phyloP scores from a whole-genome alignment of 495 filamentous ascomycete species.

The Chaetomium tenue region DNA sequence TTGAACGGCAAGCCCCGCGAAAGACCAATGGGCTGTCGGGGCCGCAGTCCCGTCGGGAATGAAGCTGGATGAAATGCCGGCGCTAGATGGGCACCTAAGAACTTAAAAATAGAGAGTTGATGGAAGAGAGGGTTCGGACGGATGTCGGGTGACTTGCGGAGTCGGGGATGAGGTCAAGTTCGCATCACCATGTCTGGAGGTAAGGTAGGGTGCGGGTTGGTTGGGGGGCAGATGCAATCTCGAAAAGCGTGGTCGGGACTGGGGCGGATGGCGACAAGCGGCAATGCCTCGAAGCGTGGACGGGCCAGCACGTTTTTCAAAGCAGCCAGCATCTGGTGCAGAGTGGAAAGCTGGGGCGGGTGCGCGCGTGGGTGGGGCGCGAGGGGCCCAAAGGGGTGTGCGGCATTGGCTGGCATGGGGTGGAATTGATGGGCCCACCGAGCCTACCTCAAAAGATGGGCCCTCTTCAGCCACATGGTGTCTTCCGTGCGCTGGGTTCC shows the following conservation, averaged over 20 bases:
- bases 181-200: constrained; percentile 9
- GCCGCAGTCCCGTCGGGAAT: background rate
- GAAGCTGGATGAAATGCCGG: background rate
- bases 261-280: constrained; percentile 18
- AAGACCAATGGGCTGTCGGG: background rate
- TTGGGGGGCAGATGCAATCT: constrained; percentile 23
- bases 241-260: constrained; percentile 13
- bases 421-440: constrained; percentile 10
- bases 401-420: constrained; percentile 19
- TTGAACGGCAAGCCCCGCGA: constrained; percentile 15
- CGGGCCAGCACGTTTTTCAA: constrained; percentile 43
- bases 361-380: constrained; percentile 15
- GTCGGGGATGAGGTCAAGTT: constrained; percentile 5
- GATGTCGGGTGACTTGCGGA: constrained; percentile 10
- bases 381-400: constrained; percentile 1
- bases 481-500: constrained; percentile 26
- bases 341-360: constrained; percentile 21
- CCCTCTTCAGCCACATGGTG: constrained; percentile 28
- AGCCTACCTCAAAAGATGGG: constrained; percentile 19
- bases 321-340: constrained; percentile 30
- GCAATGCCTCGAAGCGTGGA: constrained; percentile 25
- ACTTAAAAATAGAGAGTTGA: background rate
- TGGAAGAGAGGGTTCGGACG: constrained; percentile 1
- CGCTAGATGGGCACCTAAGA: background rate
- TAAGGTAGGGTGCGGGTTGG: background rate